Conservation (phyloP, 106 monocot genomes). For the Allium cepa region DNA sequence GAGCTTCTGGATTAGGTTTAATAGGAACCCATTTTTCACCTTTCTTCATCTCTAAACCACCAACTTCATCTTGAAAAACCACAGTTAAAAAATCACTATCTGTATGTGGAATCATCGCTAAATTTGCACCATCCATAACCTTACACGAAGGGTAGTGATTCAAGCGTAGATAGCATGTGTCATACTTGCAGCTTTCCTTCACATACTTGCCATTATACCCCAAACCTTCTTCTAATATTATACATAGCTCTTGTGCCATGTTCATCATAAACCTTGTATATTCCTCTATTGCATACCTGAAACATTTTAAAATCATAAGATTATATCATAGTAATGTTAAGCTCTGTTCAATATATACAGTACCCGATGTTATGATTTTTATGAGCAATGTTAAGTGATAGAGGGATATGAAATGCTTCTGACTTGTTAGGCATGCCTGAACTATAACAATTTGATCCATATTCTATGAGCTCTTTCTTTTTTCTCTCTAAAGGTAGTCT, state of each 20-base stretch:
- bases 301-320: neutral
- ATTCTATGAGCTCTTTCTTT: constrained; percentile 6
- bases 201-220: constrained; percentile 11
- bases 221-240: constrained; percentile 21
- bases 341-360: neutral
- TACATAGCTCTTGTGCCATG: constrained; percentile 17
- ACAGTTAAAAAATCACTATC: constrained; percentile 46
- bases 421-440: constrained; percentile 36
- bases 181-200: constrained; percentile 18
- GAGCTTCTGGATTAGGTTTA: constrained; percentile 32
- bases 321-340: neutral
- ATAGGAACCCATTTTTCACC: constrained; percentile 28
- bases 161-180: constrained; percentile 30
- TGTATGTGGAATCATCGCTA: constrained; percentile 30
- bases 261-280: constrained; percentile 13
- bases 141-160: constrained; percentile 39
- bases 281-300: constrained; percentile 25
- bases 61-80: constrained; percentile 36
- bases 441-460: constrained; percentile 12
- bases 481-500: constrained; percentile 25
- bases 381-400: neutral
- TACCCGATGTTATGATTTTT: constrained; percentile 15
- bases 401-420: constrained; percentile 31
- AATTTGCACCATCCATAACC: neutral
- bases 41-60: constrained; percentile 40